A percentile compares a stretch with the other conserved stretches of the same genome.
Evolutionary conservation across 1,284 basidiomycete species (phyloP).

Genomic region (Takashimella tepidaria): DNA sequence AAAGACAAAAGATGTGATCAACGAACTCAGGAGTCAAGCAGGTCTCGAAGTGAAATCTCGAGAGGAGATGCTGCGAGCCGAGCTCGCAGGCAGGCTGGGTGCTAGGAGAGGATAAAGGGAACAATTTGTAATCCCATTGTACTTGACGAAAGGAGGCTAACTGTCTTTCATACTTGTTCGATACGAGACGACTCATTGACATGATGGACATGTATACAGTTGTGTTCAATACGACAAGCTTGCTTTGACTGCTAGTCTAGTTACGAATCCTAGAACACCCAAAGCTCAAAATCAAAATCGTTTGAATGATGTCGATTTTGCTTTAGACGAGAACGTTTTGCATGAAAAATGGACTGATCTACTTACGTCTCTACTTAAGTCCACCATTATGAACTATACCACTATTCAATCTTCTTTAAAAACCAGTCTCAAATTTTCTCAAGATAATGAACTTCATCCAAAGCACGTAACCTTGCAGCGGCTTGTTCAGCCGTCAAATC

Average conservation of each 20-base stretch:
- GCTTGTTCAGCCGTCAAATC: slow-evolving; percentile 90
- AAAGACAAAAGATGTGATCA: slow-evolving; percentile 92
- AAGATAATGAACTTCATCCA: slow-evolving; percentile 55
- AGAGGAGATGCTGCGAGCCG: slow-evolving; percentile 84
- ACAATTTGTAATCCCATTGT: not conserved
- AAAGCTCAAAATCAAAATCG: too few species aligned
- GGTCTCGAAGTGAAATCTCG: slow-evolving; percentile 75
- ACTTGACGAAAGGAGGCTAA: not conserved
- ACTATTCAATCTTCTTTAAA: not conserved
- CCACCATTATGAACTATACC: not conserved
- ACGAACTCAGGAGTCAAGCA: slow-evolving; percentile 79
- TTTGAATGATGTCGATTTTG: too few species aligned
- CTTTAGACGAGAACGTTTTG: too few species aligned
- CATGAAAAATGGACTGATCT: too few species aligned
- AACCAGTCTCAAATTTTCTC: slow-evolving; percentile 18
- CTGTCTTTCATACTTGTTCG: too few species aligned
- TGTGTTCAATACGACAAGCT: too few species aligned
- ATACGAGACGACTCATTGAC: too few species aligned
- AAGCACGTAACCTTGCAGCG: slow-evolving; percentile 59
- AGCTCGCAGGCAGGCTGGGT: slow-evolving; percentile 65
- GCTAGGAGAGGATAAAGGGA: slow-evolving; percentile 12
- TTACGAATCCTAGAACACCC: too few species aligned
- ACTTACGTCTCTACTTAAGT: too few species aligned
- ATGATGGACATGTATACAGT: not conserved
- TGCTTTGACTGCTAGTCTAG: too few species aligned